A percentile compares a stretch with the other conserved stretches of the same genome.
phyloP scores from a whole-genome alignment of 257 asterid genomes.

The Thymus quinquecostatus region DNA sequence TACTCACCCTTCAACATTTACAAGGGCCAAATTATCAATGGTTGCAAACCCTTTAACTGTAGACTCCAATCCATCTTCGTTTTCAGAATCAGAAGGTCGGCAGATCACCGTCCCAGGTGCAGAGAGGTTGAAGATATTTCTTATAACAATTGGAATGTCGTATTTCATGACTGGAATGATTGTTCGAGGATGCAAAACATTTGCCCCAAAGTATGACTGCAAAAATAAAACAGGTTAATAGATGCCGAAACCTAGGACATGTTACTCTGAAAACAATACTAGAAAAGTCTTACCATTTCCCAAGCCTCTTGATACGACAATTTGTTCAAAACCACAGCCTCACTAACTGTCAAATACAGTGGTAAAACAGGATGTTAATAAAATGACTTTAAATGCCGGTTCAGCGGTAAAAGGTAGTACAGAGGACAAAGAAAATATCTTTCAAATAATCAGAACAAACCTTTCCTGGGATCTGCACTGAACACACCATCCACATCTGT shows the following conservation, averaged over 20 bases:
- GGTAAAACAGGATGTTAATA: constrained; percentile 4
- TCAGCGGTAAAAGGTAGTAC: neutral
- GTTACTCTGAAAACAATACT: constrained; percentile 24
- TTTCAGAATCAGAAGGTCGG: constrained; percentile 48
- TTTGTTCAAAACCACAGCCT: constrained; percentile 90
- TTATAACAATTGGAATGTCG: constrained; percentile 95
- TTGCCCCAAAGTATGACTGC: constrained; percentile 99
- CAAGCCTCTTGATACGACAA: constrained; percentile 99
- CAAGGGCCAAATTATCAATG: constrained; percentile 94
- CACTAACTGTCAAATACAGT: constrained; percentile 66
- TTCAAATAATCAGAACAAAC: constrained; percentile 39
- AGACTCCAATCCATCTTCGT: constrained; percentile 60
- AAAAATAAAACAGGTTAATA: constrained; percentile 23
- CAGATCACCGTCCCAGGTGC: constrained; percentile 95
- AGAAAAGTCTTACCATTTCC: constrained; percentile 80
- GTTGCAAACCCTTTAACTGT: constrained; percentile 99
- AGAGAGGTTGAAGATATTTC: constrained; percentile 92
- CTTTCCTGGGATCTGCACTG: constrained; percentile 99
- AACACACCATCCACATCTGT: constrained; percentile 98
- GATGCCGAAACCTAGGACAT: constrained; percentile 25
- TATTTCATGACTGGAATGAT: constrained; percentile 97
- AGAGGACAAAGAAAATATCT: constrained; percentile 9
- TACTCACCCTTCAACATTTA: constrained; percentile 96
- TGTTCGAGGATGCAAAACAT: constrained; percentile 98
- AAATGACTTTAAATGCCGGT: constrained; percentile 17